Evolutionary conservation across 208 protist genomes (phyloP), one percentile per base, ranked within the genome.

Genomic region (Acanthamoeba triangularis): DNA sequence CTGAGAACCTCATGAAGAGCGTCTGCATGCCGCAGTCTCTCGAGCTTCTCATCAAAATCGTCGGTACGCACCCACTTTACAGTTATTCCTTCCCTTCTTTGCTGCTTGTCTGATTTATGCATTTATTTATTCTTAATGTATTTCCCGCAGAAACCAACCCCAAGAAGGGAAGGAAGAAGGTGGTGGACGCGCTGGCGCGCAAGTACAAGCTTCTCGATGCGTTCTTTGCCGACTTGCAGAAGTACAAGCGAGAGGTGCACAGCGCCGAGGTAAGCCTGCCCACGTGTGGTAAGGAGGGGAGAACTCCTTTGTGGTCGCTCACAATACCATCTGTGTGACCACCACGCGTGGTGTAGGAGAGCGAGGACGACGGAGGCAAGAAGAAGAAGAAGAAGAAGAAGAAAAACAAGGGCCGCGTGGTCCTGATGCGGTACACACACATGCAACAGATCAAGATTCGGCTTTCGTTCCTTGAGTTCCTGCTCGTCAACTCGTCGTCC

Each of bases 391-490:
- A 82, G 14, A 80, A 92, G 20, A 65, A 90, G 52, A 95, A 85
- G n/a, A 90, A 72, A 33, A 80, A 88, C 33, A 95, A 95, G 44
- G 85, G 65, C 5, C 63, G 63, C 41, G 52, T 25, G n/a, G 23
- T 44, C 44, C 63, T 33, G 63, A 47, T 96, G 96, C 28, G 52
- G 41, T 47, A 69, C 41, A 47, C 94, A n/a, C 95, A 97, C 76
- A 67, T 97, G 30, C n/a, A 94, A 30, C 96, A 96, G 56, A 61
- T 96, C 30, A 95, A 96, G 69, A 91, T 49, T 23, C 52, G 96
- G 35, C 85, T 97, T 6, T 93, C 95, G 20, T 97, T 97, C 59
- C 93, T 97, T 2, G 93, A 97, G 44, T 97, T 96, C 74, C 69
- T 97, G 10, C 84, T 97, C 37, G 93, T 80, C 67, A 96, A 96